These are phyloP conservation scores for Shiraia bambusicola DNA, from an alignment of 2,329 filamentous ascomycete species.

Conservation along the genomic window DNA sequence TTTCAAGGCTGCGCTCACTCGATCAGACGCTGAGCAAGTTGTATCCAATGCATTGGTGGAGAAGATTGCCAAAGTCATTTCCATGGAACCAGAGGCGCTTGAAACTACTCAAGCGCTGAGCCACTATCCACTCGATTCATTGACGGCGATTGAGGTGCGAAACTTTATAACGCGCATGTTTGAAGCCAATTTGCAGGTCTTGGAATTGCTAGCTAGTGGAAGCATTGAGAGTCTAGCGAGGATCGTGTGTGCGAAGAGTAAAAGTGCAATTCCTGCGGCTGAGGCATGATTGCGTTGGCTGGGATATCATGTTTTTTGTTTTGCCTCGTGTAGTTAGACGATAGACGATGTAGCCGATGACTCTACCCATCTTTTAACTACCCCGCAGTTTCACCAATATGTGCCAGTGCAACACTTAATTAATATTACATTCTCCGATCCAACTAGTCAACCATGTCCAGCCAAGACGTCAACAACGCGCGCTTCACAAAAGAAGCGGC, in stretches of 20 bases:
- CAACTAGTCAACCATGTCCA: slow-evolving; percentile 4
- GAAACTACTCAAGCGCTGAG: slow-evolving; percentile 23
- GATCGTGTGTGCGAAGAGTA: slow-evolving; percentile 2
- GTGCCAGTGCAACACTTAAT: too few species aligned
- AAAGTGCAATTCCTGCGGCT: background rate
- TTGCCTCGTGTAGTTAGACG: too few species aligned
- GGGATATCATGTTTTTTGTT: too few species aligned
- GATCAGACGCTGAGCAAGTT: slow-evolving; percentile 22
- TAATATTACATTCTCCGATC: background rate
- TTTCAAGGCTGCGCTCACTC: slow-evolving; percentile 23
- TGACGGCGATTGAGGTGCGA: slow-evolving; percentile 36
- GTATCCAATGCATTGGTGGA: slow-evolving; percentile 25
- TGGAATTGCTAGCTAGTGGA: slow-evolving; percentile 55
- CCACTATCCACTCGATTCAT: slow-evolving; percentile 28
- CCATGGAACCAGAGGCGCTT: slow-evolving; percentile 28
- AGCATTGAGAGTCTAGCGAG: slow-evolving; percentile 3
- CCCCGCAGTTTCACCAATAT: too few species aligned
- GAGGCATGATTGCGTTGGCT: too few species aligned
- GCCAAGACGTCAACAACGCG: slow-evolving; percentile 40
- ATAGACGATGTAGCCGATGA: too few species aligned
- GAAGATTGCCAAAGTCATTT: slow-evolving; percentile 30
- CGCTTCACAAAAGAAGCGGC: slow-evolving; percentile 59
- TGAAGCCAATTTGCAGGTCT: slow-evolving; percentile 55
- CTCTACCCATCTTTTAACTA: too few species aligned
- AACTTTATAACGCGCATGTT: slow-evolving; percentile 42